phyloP scores from a whole-genome alignment of 768 basidiomycete species.

The Mycena venus region DNA sequence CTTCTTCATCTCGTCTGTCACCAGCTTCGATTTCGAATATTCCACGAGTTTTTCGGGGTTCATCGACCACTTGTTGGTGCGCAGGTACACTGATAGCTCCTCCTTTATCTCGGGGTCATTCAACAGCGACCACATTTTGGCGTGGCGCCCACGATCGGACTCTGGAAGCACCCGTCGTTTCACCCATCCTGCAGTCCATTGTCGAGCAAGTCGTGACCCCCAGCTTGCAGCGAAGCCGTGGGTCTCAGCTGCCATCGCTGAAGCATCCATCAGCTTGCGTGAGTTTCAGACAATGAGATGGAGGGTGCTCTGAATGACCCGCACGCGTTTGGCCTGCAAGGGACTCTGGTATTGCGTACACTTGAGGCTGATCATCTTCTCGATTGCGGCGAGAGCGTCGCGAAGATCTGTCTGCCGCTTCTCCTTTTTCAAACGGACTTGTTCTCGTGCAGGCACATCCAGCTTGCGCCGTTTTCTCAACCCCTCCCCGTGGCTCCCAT shows the following conservation, averaged over 20 bases:
- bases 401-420: not conserved
- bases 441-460: not conserved
- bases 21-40: conserved; percentile 32
- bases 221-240: conserved; percentile 31
- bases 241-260: conserved; percentile 24
- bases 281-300: conserved; percentile 23
- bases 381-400: not conserved
- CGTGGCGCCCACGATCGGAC: not conserved
- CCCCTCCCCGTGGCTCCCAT: not conserved
- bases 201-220: conserved; percentile 1
- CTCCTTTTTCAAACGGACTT: not conserved
- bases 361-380: not conserved
- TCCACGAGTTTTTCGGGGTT: conserved; percentile 38
- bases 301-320: conserved; percentile 19
- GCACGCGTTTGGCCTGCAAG: conserved; percentile 3
- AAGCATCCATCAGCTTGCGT: conserved; percentile 18
- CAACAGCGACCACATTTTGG: not conserved
- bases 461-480: not conserved
- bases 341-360: not conserved
- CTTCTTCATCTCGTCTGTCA: conserved; percentile 32
- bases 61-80: conserved; percentile 44
- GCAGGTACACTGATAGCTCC: conserved; percentile 22
- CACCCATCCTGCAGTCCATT: not conserved
- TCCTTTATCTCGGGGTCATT: not conserved
- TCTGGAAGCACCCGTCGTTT: not conserved